These are phyloP conservation scores for Schizopora paradoxa DNA, from an alignment of 1,284 basidiomycete species.

Conservation along the genomic window DNA sequence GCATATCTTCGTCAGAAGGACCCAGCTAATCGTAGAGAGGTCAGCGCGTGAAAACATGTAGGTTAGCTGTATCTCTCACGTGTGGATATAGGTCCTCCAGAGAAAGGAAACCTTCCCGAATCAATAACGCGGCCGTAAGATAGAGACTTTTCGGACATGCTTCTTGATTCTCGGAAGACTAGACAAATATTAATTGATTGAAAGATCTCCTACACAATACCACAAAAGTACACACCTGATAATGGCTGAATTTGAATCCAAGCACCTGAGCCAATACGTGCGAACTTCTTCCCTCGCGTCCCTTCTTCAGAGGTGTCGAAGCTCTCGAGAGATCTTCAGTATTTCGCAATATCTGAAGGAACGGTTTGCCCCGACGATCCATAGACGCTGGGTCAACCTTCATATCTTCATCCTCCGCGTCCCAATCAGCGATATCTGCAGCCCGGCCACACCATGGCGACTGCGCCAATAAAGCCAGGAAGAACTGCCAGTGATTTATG, in stretches of 20 bases:
- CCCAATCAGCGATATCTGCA: constrained; percentile 30
- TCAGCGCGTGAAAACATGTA: constrained; percentile 22
- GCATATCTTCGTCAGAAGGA: constrained; percentile 75
- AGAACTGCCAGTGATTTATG: constrained; percentile 85
- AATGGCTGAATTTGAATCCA: constrained; percentile 93
- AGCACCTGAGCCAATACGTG: constrained; percentile 85
- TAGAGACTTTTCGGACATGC: constrained; percentile 70
- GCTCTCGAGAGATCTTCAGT: constrained; percentile 35
- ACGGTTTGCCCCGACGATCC: constrained; percentile 49
- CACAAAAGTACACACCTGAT: constrained; percentile 54
- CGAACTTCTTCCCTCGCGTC: constrained; percentile 35
- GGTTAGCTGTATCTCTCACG: constrained; percentile 38
- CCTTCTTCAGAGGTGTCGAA: constrained; percentile 19
- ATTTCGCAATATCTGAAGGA: constrained; percentile 60
- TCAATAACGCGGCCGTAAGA: constrained; percentile 80
- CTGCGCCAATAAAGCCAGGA: constrained; percentile 77
- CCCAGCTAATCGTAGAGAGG: constrained; percentile 57
- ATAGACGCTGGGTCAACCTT: constrained; percentile 34
- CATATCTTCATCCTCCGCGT: constrained; percentile 32
- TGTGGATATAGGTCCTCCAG: constrained; percentile 86
- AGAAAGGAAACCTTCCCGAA: constrained; percentile 82
- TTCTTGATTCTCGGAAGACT: constrained; percentile 56
- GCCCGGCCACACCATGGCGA: constrained; percentile 71
- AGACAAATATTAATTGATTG: constrained; percentile 11
- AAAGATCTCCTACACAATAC: constrained; percentile 19